Conservation (phyloP, 2,329 filamentous ascomycete genomes). For the Penicillium concentricum region DNA sequence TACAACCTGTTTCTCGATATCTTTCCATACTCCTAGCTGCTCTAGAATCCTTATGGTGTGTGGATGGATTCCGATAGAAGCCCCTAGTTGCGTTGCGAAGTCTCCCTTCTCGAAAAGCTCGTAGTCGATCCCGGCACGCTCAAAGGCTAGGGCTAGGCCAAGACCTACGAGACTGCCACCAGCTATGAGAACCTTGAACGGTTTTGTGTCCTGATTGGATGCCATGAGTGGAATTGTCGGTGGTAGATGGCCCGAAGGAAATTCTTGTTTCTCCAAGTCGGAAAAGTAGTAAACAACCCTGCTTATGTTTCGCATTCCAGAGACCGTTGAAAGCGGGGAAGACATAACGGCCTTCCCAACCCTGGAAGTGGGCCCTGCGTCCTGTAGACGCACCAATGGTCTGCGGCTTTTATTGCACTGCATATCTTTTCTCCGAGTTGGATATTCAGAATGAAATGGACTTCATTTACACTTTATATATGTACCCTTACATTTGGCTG, state of each 20-base stretch:
- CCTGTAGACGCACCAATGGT: no score
- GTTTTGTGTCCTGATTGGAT: background rate
- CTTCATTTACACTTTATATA: background rate
- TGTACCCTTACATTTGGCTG: background rate
- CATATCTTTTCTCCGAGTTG: background rate
- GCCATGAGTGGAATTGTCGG: background rate
- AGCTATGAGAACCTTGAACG: conserved; percentile 14
- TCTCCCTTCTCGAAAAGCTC: conserved; percentile 17
- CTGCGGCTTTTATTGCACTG: no score
- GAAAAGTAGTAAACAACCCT: background rate
- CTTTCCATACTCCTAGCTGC: conserved; percentile 11
- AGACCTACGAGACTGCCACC: conserved; percentile 14
- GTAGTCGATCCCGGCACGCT: conserved; percentile 13
- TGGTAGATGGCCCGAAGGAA: background rate
- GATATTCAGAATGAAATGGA: background rate
- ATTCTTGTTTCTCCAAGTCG: background rate
- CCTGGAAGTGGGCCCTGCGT: no score
- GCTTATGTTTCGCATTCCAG: background rate
- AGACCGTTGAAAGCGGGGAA: background rate
- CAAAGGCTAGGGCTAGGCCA: conserved; percentile 9
- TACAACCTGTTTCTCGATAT: conserved; percentile 10
- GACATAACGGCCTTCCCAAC: background rate
- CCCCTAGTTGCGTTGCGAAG: conserved; percentile 8
- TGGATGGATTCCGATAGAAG: background rate
- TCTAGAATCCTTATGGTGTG: conserved; percentile 11